Evolutionary conservation across 2,329 filamentous ascomycete species (phyloP).

Genomic region (Talaromyces sp.): DNA sequence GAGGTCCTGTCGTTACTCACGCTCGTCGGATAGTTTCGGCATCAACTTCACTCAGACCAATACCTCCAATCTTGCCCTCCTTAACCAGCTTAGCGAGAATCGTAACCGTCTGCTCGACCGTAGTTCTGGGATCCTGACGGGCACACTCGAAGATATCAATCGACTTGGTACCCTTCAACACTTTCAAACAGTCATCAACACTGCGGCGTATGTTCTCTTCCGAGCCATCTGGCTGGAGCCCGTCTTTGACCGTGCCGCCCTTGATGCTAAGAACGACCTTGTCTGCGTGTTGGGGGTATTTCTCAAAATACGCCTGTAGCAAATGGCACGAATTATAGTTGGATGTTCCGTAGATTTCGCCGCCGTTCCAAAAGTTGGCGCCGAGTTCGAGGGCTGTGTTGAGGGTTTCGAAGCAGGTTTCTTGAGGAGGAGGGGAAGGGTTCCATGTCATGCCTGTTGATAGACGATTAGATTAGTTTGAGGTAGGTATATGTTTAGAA

Average conservation of each 20-base stretch:
- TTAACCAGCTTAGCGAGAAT: constrained; percentile 36
- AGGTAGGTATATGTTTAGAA: neutral
- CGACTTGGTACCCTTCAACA: constrained; percentile 40
- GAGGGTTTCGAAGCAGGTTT: constrained; percentile 30
- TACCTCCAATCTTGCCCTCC: constrained; percentile 42
- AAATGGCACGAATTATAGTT: constrained; percentile 56
- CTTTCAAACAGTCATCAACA: constrained; percentile 52
- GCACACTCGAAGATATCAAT: constrained; percentile 59
- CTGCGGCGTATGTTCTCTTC: constrained; percentile 52
- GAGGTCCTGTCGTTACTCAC: constrained; percentile 20
- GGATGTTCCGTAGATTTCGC: constrained; percentile 59
- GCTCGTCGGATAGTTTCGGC: constrained; percentile 43
- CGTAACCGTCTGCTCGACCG: constrained; percentile 45
- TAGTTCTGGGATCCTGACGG: constrained; percentile 50
- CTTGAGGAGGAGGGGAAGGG: constrained; percentile 12
- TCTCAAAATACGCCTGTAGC: constrained; percentile 57
- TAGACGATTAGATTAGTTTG: neutral
- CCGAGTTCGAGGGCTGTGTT: constrained; percentile 48
- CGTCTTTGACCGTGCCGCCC: constrained; percentile 41
- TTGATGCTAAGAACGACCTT: constrained; percentile 61
- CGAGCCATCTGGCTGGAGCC: constrained; percentile 44
- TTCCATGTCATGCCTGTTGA: constrained; percentile 18
- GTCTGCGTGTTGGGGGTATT: constrained; percentile 59
- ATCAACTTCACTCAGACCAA: constrained; percentile 41
- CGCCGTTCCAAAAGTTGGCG: constrained; percentile 57